Conservation (phyloP, 2,329 filamentous ascomycete species). For the Diaporthe velutina region DNA sequence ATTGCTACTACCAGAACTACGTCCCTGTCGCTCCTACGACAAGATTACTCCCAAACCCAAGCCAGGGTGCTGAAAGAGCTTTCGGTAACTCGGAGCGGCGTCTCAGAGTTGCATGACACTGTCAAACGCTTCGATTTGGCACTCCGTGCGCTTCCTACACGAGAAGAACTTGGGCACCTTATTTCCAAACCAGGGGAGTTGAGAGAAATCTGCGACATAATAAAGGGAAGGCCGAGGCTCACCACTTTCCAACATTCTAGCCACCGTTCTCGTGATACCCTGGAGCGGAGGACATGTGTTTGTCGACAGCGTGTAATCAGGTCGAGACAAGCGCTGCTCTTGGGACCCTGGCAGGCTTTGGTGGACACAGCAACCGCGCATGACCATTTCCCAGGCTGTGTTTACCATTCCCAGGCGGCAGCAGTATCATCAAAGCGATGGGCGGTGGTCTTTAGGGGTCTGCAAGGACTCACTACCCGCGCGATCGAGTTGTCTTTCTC, state of each 20-base stretch:
- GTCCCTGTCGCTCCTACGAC: background rate
- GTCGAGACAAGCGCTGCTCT: background rate
- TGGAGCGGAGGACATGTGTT: background rate
- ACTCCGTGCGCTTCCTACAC: background rate
- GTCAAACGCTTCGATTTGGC: background rate
- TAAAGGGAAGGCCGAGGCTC: background rate
- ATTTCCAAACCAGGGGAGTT: conserved; percentile 13
- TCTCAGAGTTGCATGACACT: background rate
- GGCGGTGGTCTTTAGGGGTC: conserved; percentile 5
- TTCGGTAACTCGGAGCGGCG: background rate
- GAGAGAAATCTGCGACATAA: background rate
- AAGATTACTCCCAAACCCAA: background rate
- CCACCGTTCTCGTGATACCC: background rate
- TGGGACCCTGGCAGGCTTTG: conserved; percentile 15
- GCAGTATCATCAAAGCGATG: background rate
- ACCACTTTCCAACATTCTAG: background rate
- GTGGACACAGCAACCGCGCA: background rate
- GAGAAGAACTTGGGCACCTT: conserved; percentile 3
- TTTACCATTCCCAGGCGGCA: background rate
- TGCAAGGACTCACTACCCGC: background rate
- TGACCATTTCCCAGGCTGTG: conserved; percentile 13
- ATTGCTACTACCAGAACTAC: background rate
- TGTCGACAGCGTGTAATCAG: conserved; percentile 15
- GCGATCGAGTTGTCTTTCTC: conserved; percentile 28
- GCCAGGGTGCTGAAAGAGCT: background rate